Percentiles rank a stretch among this genome's conserved stretches.
These are phyloP conservation scores for Nicotiana attenuata DNA, from an alignment of 257 asterid species.

Conservation along the genomic window DNA sequence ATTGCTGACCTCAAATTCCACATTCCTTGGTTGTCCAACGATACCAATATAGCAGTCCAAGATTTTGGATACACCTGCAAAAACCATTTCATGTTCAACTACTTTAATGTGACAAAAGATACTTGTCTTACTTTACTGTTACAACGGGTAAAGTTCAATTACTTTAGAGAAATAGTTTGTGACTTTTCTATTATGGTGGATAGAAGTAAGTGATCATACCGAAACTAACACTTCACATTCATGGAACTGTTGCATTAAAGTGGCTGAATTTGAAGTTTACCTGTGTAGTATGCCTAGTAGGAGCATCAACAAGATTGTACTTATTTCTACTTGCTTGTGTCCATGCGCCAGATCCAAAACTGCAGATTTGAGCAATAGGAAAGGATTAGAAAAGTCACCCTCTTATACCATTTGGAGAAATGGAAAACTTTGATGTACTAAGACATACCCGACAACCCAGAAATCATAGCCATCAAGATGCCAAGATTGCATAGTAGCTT, in stretches of 20 bases:
- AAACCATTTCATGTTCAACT: neutral
- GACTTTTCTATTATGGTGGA: too few species aligned
- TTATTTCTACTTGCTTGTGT: constrained; percentile 45
- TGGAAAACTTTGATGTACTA: neutral
- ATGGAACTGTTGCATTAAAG: neutral
- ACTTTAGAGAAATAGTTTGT: too few species aligned
- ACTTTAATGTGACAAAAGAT: too few species aligned
- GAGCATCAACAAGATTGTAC: constrained; percentile 86
- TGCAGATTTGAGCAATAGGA: constrained; percentile 18
- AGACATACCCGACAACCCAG: constrained; percentile 87
- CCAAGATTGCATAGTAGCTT: constrained; percentile 62
- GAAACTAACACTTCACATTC: neutral
- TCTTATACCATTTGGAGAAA: neutral
- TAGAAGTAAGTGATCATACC: too few species aligned
- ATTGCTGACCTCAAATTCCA: constrained; percentile 93
- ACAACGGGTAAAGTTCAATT: too few species aligned
- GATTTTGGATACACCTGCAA: constrained; percentile 82
- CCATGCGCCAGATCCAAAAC: constrained; percentile 85
- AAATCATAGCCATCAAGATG: constrained; percentile 97
- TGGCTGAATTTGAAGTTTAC: constrained; percentile 22
- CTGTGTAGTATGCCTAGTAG: constrained; percentile 88
- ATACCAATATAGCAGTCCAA: constrained; percentile 78
- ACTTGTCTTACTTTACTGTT: too few species aligned
- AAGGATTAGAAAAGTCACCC: constrained; percentile 14
- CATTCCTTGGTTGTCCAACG: constrained; percentile 97